Percentiles rank a stretch among this genome's conserved stretches.
Conservation (phyloP, 495 filamentous ascomycete genomes). For the Aspergillus carlsbadensis region DNA sequence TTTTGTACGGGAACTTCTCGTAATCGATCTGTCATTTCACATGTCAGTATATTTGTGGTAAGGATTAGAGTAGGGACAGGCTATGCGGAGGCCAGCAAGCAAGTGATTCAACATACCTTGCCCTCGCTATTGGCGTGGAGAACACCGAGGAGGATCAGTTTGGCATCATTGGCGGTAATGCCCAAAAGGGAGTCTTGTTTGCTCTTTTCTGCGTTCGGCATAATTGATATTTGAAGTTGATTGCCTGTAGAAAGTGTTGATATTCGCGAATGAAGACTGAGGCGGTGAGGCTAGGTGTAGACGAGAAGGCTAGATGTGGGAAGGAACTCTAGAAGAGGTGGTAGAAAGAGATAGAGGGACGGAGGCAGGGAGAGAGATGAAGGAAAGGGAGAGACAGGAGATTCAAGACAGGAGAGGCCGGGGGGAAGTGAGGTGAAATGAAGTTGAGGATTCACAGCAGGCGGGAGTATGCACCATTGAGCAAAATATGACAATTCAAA, state of each 20-base stretch:
- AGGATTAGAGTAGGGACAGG: not conserved
- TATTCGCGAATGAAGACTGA: not conserved
- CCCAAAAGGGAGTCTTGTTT: constrained; percentile 24
- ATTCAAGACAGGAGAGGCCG: not conserved
- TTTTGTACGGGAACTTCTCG: constrained; percentile 42
- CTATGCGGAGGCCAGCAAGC: too few species aligned
- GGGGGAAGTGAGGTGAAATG: constrained; percentile 1
- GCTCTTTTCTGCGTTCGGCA: constrained; percentile 10
- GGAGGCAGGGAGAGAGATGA: not conserved
- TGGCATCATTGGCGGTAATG: constrained; percentile 21
- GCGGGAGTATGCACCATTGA: not conserved
- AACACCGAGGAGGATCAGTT: constrained; percentile 22
- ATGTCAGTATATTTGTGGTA: not conserved
- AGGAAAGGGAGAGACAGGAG: not conserved
- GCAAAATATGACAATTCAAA: not conserved
- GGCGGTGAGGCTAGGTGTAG: not conserved
- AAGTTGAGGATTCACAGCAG: not conserved
- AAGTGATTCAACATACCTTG: constrained; percentile 18
- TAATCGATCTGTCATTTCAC: constrained; percentile 33
- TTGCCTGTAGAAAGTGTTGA: not conserved
- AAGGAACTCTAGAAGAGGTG: not conserved
- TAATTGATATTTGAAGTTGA: constrained; percentile 2
- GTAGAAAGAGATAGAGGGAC: not conserved
- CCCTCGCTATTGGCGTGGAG: constrained; percentile 16
- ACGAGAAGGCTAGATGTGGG: not conserved